Evolutionary conservation across 768 basidiomycete genomes (phyloP).

Genomic region (Naganishia onofrii): DNA sequence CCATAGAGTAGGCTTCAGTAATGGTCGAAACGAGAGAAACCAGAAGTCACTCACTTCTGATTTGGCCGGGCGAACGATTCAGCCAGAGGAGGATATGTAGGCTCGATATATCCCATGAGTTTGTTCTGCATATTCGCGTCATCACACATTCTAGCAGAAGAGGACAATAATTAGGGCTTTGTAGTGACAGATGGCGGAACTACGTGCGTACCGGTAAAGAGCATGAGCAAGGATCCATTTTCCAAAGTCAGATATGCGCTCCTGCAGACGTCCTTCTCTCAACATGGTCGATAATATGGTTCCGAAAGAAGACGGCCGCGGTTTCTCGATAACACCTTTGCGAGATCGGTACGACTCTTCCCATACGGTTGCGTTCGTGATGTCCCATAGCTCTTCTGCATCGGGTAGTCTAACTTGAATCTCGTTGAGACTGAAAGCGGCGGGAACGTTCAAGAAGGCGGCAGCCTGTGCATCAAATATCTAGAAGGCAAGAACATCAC

Average conservation of each 20-base stretch:
- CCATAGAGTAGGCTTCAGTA: background rate
- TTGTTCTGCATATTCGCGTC: conserved; percentile 22
- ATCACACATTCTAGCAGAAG: conserved; percentile 4
- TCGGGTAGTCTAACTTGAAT: conserved; percentile 37
- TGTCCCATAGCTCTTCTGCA: conserved; percentile 39
- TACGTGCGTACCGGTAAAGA: conserved; percentile 38
- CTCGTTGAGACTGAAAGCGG: conserved; percentile 38
- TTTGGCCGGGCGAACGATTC: conserved; percentile 11
- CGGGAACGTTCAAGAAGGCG: conserved; percentile 35
- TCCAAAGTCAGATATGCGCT: conserved; percentile 36
- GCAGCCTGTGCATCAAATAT: conserved; percentile 41
- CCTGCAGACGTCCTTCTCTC: conserved; percentile 12
- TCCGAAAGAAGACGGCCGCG: background rate
- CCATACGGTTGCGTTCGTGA: conserved; percentile 37
- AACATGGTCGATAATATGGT: conserved; percentile 10
- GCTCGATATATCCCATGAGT: conserved; percentile 16
- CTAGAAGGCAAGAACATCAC: conserved; percentile 23
- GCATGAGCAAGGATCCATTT: conserved; percentile 38
- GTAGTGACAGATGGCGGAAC: too few relatives aligned
- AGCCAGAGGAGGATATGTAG: background rate
- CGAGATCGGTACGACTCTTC: conserved; percentile 22
- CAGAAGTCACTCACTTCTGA: background rate
- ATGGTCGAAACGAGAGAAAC: background rate
- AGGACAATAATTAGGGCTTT: too few relatives aligned
- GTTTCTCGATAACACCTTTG: background rate